Evolutionary conservation across 257 asterid genomes (phyloP).

Genomic region (Solanum lignicaule): DNA sequence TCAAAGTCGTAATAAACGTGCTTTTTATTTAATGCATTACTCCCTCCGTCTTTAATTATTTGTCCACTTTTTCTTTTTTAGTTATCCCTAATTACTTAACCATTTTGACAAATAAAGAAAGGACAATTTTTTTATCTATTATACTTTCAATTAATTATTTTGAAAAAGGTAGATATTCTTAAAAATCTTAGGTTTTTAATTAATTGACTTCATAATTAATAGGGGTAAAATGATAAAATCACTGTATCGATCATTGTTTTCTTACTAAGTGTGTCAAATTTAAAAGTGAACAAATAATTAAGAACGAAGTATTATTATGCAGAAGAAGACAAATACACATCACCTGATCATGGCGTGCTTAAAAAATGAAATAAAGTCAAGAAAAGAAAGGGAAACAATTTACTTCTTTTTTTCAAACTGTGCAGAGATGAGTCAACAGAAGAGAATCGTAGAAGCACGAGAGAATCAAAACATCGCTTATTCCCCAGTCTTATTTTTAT

Average conservation of each 20-base stretch:
- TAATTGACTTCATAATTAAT: no score
- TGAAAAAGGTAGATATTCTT: no score
- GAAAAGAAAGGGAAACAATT: neutral
- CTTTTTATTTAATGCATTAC: neutral
- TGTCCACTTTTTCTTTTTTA: no score
- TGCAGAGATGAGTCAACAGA: neutral
- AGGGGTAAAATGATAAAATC: fast-evolving
- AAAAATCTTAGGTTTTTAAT: no score
- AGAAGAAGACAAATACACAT: neutral
- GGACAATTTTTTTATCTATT: no score
- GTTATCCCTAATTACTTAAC: no score
- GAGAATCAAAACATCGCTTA: neutral
- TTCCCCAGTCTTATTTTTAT: neutral
- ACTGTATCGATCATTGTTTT: no score
- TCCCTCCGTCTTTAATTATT: no score
- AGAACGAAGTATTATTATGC: neutral
- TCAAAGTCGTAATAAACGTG: neutral
- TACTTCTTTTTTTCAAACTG: neutral
- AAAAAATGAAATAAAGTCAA: neutral
- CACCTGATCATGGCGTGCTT: neutral
- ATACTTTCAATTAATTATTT: no score
- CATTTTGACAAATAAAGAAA: no score
- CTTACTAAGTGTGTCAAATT: fast-evolving
- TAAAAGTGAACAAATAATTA: no score
- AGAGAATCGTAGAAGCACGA: neutral